Base-by-base conservation (phyloP, 225 moss, liverwort and hornwort species). In the Sphagnum tenellum region DNA sequence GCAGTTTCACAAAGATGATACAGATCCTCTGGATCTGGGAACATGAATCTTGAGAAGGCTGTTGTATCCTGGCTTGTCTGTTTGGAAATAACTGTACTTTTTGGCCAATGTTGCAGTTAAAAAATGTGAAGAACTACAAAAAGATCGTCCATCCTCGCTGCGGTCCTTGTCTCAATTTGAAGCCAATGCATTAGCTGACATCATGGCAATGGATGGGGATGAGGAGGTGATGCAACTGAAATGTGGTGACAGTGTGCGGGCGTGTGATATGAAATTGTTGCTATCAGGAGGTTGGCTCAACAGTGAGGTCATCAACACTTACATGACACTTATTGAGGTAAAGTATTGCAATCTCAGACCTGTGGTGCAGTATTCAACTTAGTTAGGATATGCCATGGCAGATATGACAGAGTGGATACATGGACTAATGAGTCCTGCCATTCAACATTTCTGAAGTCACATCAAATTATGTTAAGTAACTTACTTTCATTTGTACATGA, bases 251-350 rank as follows among this genome's bases (percentile, higher is more conserved):
- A 29, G 13, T 44, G 59, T 60, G 13, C 59, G 44, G 44, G 44
- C 59, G 8, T 60, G 13, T 44, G 59, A 60, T 44, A 60, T 60
- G 59, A 44, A 12, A 12, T 8, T 45, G 13, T 45, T 60, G 44
- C 59, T 60, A 9, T 60, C 44, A 2, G 59, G 59, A 45, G 59
- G 59, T 60, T 60, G 59, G 59, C 59, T 60, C 5, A 60, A 60
- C 59, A 60, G 59, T 29, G 59, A 60, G 44, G 59, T 60, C 13
- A 44, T 60, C 13, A 60, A 60, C 59, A 60, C 59, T 29, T 60
- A 60, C 59, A 60, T 60, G 59, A 29, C 59, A 8, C 59, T 60
- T 2, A 60, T 60, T 60, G 59, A 60, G 59, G 59, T 52, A 52
- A 52, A 6, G 9, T 5, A 52, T 9, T 52, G 52, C 6, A 6